Percentiles rank a stretch among this genome's conserved stretches.
Conservation (phyloP, 129 eudicot species). For the Pulicaria dysenterica region DNA sequence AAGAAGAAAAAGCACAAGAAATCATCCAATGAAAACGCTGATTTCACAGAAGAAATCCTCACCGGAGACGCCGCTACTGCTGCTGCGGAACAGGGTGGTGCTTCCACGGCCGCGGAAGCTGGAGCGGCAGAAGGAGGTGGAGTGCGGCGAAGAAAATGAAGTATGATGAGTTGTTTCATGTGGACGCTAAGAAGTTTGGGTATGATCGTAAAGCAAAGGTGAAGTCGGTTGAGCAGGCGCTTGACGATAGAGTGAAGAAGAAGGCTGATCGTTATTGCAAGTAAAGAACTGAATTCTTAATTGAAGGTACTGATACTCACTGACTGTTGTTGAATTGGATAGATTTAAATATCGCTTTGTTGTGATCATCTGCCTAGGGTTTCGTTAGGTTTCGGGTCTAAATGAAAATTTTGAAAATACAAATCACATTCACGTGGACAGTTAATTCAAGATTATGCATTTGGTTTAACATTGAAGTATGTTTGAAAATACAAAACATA, state of each 20-base stretch:
- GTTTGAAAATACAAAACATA: too few relatives aligned
- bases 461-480: too few relatives aligned
- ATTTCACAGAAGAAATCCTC: too few relatives aligned
- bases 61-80: too few relatives aligned
- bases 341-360: slow-evolving; percentile 1
- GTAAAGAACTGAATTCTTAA: slow-evolving; percentile 23
- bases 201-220: slow-evolving; percentile 77
- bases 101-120: too few relatives aligned
- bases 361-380: slow-evolving; percentile 17
- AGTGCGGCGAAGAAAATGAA: too few relatives aligned
- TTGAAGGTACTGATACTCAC: slow-evolving; percentile 20
- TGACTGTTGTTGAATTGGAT: slow-evolving; percentile 18
- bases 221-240: slow-evolving; percentile 78
- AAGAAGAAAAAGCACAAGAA: too few relatives aligned
- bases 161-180: too few relatives aligned
- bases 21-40: too few relatives aligned
- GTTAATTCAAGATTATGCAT: too few relatives aligned
- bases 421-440: neutral
- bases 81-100: too few relatives aligned
- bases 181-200: slow-evolving; percentile 18
- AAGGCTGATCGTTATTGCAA: slow-evolving; percentile 98
- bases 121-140: too few relatives aligned
- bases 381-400: slow-evolving; percentile 8
- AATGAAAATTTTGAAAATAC: slow-evolving; percentile 10
- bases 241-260: slow-evolving; percentile 94